Base-by-base conservation (phyloP, 331 rosid species). In the Dryas integrifolia region DNA sequence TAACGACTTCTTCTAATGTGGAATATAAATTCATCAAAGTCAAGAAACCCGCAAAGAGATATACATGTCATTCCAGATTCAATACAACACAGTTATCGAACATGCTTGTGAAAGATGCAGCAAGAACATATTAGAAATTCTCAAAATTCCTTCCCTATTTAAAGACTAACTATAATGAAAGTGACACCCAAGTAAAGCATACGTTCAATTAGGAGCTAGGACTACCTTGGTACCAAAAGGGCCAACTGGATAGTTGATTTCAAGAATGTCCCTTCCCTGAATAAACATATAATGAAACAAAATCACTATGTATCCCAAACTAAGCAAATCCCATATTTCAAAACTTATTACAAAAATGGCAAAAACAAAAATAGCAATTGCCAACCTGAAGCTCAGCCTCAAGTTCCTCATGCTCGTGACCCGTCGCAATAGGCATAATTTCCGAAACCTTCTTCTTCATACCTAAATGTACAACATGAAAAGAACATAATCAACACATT, bases 191-290 rank as follows among this genome's bases (percentile, higher is more conserved):
- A 40, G 7, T 0, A n/a, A 55, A 55, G 18, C 5, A 4, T 0
- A 16, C 62, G 13, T 3, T 16, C 15, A 63, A 79, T 39, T 15
- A 6, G 13, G 21, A 16, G 6, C 10, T 40, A 43, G 6, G 72
- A 72, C 18, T 50, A 82, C 86, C 88, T 85, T 76, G 14, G 88
- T 82, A 40, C 86, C 86, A 18, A 82, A 82, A 4, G 86, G 86
- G 12, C 84, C 86, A 43, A 73, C 68, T 2, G 88, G 88, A 79
- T 68, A 60, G 70, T 85, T 59, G 50, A 85, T 79, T 63, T 79
- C 84, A 72, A 82, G 84, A 63, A 85, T 41, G 65, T 79, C 69
- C 56, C 57, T 76, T 46, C 86, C 88, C 88, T 84, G 81, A 57
- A 47, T 7, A 72, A 9, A 51, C 44, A 50, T 7, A 46, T 15